Evolutionary conservation across 305 asterid genomes (phyloP), one percentile per base, ranked within the genome.

Genomic region (Lippia alba): DNA sequence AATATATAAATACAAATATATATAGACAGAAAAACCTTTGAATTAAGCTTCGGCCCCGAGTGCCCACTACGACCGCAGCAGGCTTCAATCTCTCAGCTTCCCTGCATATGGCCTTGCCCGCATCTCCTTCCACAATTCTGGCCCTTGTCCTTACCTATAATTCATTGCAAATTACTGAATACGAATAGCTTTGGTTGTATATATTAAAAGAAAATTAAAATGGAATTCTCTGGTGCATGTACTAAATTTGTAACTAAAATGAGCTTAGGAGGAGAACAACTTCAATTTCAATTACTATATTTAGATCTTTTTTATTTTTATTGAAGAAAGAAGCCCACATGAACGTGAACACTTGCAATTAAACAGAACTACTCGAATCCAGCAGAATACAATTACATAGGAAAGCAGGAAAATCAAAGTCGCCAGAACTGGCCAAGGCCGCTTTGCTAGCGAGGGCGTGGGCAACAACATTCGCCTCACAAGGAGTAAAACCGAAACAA

Each of bases 71-170:
- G 19, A 94, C 88, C 62, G 99, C 97, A 67, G 89, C 96, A 44
- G 97, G 99, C 80, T 78, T 91, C 80, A 89, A 74, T 85, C 91
- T 85, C 80, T 91, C 96, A 33, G 96, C 99, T 76, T 89, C 97
- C 87, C 74, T 86, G 88, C 96, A 91, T 75, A 94, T 89, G 17
- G 82, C 88, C 76, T 88, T 89, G 55, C 96, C 99, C 4, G 93
- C 90, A 72, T 94, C 97, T 74, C 99, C 99, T 85, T 94, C 96
- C 75, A 91, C 96, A 46, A 94, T 91, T 80, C 97, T 82, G 61
- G 99, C 97, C 78, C 72, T 77, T 3, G 96, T 67, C 74, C 33
- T 85, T 44, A 87, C 91, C 99, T 94, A 73, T 78, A 73, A 24
- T 67, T 54, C 55, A 72, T 9, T 4, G 67, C 8, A 66, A n/a